phyloP scores from a whole-genome alignment of 371 early-diverging fungal genomes.

The Saksenaea oblongispora region DNA sequence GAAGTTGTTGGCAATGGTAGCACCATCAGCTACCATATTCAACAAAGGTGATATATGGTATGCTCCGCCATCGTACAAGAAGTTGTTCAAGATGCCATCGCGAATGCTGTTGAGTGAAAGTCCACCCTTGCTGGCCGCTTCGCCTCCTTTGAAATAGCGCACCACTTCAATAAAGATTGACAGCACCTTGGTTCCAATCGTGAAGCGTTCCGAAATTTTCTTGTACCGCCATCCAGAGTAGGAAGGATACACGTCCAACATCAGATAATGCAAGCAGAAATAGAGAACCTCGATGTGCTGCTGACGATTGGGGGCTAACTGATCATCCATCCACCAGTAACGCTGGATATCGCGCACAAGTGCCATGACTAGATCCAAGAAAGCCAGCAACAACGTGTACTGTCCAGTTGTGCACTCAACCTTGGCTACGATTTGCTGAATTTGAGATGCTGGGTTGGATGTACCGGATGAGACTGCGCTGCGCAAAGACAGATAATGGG shows the following conservation, averaged over 20 bases:
- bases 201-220: constrained; percentile 38
- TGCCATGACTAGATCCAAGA: constrained; percentile 41
- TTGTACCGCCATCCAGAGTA: constrained; percentile 48
- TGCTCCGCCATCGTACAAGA: constrained; percentile 38
- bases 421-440: constrained; percentile 36
- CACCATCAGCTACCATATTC: constrained; percentile 35
- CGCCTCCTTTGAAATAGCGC: constrained; percentile 24
- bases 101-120: constrained; percentile 28
- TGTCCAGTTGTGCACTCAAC: constrained; percentile 33
- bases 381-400: constrained; percentile 36
- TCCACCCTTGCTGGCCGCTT: neutral
- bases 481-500: constrained; percentile 9
- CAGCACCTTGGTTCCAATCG: constrained; percentile 41
- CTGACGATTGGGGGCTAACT: constrained; percentile 8
- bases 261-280: constrained; percentile 37
- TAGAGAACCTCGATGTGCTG: constrained; percentile 30
- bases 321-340: constrained; percentile 32
- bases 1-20: constrained; percentile 28
- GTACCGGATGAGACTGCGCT: constrained; percentile 5
- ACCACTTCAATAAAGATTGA: constrained; percentile 35
- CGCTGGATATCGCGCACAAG: constrained; percentile 40
- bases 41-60: constrained; percentile 42
- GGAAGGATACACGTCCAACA: constrained; percentile 45
- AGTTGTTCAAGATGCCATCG: constrained; percentile 30
- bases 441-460: constrained; percentile 20